phyloP scores from a whole-genome alignment of 495 filamentous ascomycete species.

The Penicillium mononematosum region DNA sequence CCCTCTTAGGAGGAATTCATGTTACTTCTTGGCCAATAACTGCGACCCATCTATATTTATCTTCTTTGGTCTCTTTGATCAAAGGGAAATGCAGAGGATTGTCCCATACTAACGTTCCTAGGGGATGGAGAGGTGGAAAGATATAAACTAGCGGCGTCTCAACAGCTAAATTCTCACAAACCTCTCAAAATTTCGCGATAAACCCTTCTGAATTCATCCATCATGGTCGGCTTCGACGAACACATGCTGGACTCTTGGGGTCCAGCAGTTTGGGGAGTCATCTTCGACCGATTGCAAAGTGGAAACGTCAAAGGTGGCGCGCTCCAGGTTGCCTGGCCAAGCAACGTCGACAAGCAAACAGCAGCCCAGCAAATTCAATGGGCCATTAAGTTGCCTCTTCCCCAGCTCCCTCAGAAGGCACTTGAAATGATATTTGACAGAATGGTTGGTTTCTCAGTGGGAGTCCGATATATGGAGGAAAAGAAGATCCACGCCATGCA shows the following conservation, averaged over 20 bases:
- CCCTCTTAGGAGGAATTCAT: neutral
- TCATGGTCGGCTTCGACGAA: neutral
- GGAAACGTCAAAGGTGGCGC: neutral
- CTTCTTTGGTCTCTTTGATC: neutral
- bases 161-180: neutral
- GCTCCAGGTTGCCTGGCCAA: neutral
- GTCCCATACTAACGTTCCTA: neutral
- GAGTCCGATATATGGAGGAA: constrained; percentile 5
- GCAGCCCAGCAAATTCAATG: constrained; percentile 4
- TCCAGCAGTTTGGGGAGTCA: neutral
- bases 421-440: neutral
- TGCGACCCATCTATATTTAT: neutral
- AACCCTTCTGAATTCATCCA: neutral
- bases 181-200: neutral
- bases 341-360: neutral
- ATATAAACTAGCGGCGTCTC: neutral
- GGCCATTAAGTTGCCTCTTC: constrained; percentile 2
- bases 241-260: neutral
- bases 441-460: constrained; percentile 1
- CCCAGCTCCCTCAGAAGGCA: neutral
- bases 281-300: constrained; percentile 3
- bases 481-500: constrained; percentile 4
- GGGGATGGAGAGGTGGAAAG: neutral
- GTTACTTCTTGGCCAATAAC: neutral
- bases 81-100: neutral